Evolutionary conservation across 1,139 yeast species (phyloP), one percentile per base, ranked within the genome.

Genomic region (Pneumocystis canis): DNA sequence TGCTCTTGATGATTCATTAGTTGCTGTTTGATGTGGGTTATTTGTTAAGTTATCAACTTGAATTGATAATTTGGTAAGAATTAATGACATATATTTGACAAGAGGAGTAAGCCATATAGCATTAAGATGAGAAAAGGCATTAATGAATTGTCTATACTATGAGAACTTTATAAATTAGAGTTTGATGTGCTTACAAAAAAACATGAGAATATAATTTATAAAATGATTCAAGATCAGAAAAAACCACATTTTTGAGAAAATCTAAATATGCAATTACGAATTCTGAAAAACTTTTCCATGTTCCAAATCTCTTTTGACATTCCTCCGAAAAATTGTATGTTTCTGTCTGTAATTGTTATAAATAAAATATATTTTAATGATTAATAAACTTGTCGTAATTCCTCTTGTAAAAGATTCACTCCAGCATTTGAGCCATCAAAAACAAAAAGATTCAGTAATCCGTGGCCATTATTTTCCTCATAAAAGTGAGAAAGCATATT

Each of bases 91-190:
- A 20, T 57, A 39, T 57, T 57, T 35, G 28, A 57, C 37, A 57
- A 57, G 59, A 20, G 59, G 59, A 20, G 41, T 35, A 35, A 57
- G 40, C 59, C 59, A 57, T 57, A 37, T 57, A 35, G 59, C 4
- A 35, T 57, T 35, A 57, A 25, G 16, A 57, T 57, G 40, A 2
- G 59, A 35, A 57, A 57, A 57, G 31, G 37, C 18, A 25, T 28
- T 25, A 20, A 11, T 39, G 5, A 47, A 9, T 47, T 47, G 54
- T 47, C 54, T 47, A 25, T 14, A 2, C 1, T 1, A 25, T 47
- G 25, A 47, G 30, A 11, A 25, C 25, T 47, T 11, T 2, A 18
- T 25, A 25, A 25, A 20, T 7, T 7, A 2, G 16, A 6, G 1
- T 18, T 47, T 11, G 2, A 25, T 25, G 11, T 9, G 25, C 54